Evolutionary conservation across 75 land plant genomes (phyloP), one percentile per base, ranked within the genome.

Genomic region (Larix kaempferi): DNA sequence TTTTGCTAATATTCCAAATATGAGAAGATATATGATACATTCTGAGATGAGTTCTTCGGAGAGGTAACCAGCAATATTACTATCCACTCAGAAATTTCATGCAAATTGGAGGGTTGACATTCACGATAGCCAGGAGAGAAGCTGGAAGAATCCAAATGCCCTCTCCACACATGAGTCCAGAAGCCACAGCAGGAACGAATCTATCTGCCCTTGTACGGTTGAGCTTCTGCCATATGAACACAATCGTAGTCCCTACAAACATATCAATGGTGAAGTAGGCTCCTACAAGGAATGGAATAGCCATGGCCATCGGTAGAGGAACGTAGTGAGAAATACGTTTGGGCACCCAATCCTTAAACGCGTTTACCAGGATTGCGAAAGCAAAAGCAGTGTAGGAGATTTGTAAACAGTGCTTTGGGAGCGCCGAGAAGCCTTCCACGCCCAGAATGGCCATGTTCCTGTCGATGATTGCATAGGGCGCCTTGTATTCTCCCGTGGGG

Each of bases 241-340:
- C 89, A 61, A 89, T 69, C 74, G 87, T 77, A 58, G 85, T 94
- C n/a, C 96, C 96, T n/a, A 91, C 63, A 55, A 87, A 88, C 96
- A 94, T 94, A 66, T 94, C 96, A 22, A 94, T 88, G 3, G 96
- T 90, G 77, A 94, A 94, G 57, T 86, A 88, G 0, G 88, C 92
- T 3, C 96, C 96, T 49, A 94, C 90, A 1, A 92, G 78, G 80
- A 94, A 94, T n/a, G 96, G 96, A 27, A 90, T 85, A 3, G 94
- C 96, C 96, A 94, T 91, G 12, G 94, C 96, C 94, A 94, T 91
- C 4, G 96, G 94, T 23, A 94, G 87, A 21, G 96, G 96, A 22
- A 90, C 77, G 77, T 82, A 94, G 75, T 79, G 76, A n/a, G 82
- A 85, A 57, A 86, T 27, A 60, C 58, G 84, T 39, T 72, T 73